Base-by-base conservation (phyloP, 1,284 basidiomycete genomes). In the Violaceomyces palustris region DNA sequence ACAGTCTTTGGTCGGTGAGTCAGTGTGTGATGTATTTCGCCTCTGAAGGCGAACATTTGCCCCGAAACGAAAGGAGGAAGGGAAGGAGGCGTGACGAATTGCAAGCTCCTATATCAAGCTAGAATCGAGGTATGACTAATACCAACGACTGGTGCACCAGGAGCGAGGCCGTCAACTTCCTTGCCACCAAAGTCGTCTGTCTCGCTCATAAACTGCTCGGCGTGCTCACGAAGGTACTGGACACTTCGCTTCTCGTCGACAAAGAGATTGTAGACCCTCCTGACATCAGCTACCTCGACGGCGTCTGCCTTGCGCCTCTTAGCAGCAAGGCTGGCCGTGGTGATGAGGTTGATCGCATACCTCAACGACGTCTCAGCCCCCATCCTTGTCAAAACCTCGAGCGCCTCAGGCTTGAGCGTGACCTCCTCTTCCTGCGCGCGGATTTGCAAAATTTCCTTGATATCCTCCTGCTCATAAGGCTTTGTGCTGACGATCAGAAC, bases 401-500 rank as follows among this genome's bases (percentile, higher is more conserved):
- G 75, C 1, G 91, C 90, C 26, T 86, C 85, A 1, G 80, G 68
- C 3, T 83, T 80, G 19, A 97, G 79, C n/a, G 81, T 82, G 9
- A 96, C 92, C 64, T 98, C 93, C 75, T 98, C 93, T 75, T 98
- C 93, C 74, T 92, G 84, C 57, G 88, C 91, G 51, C 89, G 89
- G 64, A 97, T 96, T 66, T 87, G 82, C 58, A 97, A 85, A 68
- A 98, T 98, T 74, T 93, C 83, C 62, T 83, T 80, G 42, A 94
- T 84, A 53, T 97, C 93, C 8, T 85, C 84, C 35, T 84, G 80
- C 6, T 79, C 76, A 74, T 98, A 98, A n/a, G 85, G 83, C 64
- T 85, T 84, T 15, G 93, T 98, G 72, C 84, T 87, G 75, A 98
- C 91, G 68, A 98, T 98, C 55, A 98, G 78, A 39, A 94, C 87